A percentile compares a stretch with the other conserved stretches of the same genome.
These are phyloP conservation scores for Vitis hybrid DNA, from an alignment of 177 flowering plant species.

Conservation along the genomic window DNA sequence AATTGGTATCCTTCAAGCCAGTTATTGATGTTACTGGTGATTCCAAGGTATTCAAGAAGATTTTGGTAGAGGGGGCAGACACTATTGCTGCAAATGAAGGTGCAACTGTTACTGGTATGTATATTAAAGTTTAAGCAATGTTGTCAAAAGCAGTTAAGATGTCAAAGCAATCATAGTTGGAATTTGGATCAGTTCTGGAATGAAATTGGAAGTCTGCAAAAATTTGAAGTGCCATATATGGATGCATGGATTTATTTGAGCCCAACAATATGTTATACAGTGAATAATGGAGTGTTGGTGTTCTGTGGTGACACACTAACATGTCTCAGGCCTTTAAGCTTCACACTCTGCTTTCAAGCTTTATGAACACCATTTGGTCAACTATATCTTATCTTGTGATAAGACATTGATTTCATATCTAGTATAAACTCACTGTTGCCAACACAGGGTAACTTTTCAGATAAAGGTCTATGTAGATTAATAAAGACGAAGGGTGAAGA, in stretches of 20 bases:
- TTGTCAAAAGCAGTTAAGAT: too few relatives aligned
- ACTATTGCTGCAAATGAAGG: conserved; percentile 52
- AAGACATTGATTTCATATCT: neutral
- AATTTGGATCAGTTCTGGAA: neutral
- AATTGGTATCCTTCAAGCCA: conserved; percentile 60
- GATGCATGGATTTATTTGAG: neutral
- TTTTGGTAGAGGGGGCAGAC: conserved; percentile 63
- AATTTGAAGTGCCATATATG: neutral
- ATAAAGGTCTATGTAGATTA: neutral
- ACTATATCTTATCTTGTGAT: neutral
- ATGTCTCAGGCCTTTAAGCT: neutral
- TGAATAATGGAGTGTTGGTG: neutral
- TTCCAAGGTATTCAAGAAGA: conserved; percentile 59
- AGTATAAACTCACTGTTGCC: neutral
- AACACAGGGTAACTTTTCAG: neutral
- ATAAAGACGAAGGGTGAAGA: too few relatives aligned
- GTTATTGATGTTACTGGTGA: conserved; percentile 61
- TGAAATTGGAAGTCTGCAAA: neutral
- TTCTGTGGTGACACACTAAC: too few relatives aligned
- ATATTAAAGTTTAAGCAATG: neutral
- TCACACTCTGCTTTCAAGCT: neutral
- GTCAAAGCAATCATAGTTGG: too few relatives aligned
- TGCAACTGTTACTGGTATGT: conserved; percentile 56
- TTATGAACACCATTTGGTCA: neutral
- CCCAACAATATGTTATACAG: neutral